Percentiles rank a stretch among this genome's conserved stretches.
phyloP scores from a whole-genome alignment of 208 protist genomes.

The Histomonas meleagridis region DNA sequence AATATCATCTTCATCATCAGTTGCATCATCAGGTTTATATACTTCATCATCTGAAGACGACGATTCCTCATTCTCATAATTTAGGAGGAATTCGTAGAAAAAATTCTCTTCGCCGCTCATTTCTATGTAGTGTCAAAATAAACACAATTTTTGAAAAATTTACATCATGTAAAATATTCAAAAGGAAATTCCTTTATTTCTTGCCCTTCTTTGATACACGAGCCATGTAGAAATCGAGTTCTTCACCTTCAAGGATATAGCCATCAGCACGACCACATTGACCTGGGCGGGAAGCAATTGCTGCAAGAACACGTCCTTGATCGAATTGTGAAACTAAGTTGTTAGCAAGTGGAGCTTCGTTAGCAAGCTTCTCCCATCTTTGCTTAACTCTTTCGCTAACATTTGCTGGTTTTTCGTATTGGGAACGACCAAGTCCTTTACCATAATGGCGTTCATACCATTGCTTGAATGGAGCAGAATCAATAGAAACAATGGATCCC shows the following conservation, averaged over 20 bases:
- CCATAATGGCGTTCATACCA: constrained; percentile 23
- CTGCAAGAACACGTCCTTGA: not conserved
- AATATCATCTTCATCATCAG: not conserved
- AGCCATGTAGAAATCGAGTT: not conserved
- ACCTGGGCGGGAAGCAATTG: constrained; percentile 6
- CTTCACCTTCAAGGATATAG: constrained; percentile 35
- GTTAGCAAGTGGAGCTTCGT: not conserved
- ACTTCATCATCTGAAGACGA: constrained; percentile 25
- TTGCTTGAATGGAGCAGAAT: constrained; percentile 28
- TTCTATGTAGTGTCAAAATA: too few species aligned
- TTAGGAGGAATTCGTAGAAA: too few species aligned
- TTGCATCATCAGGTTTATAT: not conserved
- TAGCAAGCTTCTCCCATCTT: not conserved
- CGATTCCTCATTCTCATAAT: too few species aligned
- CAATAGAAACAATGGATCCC: not conserved
- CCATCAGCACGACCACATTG: constrained; percentile 33
- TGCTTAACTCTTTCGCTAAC: not conserved
- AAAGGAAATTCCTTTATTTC: too few species aligned
- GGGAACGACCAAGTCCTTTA: not conserved
- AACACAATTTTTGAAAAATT: too few species aligned
- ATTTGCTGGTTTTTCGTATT: not conserved
- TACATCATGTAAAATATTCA: too few species aligned
- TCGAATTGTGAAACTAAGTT: constrained; percentile 4
- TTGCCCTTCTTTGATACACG: not conserved
- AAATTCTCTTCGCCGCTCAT: too few species aligned